Conservation (phyloP, 805 yeast genomes). For the Candida namnaoensis region DNA sequence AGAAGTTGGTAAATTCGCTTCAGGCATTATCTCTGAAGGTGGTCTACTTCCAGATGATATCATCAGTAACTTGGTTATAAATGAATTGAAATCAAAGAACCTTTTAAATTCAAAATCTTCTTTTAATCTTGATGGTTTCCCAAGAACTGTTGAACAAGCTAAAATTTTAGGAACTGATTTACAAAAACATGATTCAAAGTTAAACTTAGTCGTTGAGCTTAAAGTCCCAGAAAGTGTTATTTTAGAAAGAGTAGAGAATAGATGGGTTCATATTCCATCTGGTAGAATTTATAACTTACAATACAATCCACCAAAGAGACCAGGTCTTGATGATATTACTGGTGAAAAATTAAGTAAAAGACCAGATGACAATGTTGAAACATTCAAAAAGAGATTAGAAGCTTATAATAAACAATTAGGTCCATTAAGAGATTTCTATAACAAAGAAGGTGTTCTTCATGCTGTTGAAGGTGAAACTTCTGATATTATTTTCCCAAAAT, state of each 20-base stretch:
- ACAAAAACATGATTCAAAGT: conserved; percentile 23
- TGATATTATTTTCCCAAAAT: conserved; percentile 74
- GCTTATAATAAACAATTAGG: conserved; percentile 47
- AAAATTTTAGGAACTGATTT: conserved; percentile 39
- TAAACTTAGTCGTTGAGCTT: conserved; percentile 78
- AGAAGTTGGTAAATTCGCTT: conserved; percentile 47
- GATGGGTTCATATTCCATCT: conserved; percentile 79
- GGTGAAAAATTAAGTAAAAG: conserved; percentile 81
- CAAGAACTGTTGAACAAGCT: conserved; percentile 76
- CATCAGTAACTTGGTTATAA: conserved; percentile 50
- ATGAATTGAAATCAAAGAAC: conserved; percentile 31
- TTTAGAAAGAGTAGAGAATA: conserved; percentile 68
- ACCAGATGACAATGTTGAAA: conserved; percentile 72
- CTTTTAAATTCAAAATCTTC: conserved; percentile 37
- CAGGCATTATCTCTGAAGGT: conserved; percentile 51
- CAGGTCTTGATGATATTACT: conserved; percentile 80
- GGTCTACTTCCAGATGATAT: conserved; percentile 63
- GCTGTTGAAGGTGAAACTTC: conserved; percentile 72
- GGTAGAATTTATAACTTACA: conserved; percentile 83
- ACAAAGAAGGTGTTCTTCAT: conserved; percentile 35
- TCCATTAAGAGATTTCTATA: conserved; percentile 63
- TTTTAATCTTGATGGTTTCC: conserved; percentile 90
- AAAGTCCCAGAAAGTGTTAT: conserved; percentile 84
- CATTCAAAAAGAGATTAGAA: conserved; percentile 59
- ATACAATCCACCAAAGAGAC: conserved; percentile 81